Evolutionary conservation across 1,284 basidiomycete genomes (phyloP), one percentile per base, ranked within the genome.

Genomic region (Austroboletus rostrupii): DNA sequence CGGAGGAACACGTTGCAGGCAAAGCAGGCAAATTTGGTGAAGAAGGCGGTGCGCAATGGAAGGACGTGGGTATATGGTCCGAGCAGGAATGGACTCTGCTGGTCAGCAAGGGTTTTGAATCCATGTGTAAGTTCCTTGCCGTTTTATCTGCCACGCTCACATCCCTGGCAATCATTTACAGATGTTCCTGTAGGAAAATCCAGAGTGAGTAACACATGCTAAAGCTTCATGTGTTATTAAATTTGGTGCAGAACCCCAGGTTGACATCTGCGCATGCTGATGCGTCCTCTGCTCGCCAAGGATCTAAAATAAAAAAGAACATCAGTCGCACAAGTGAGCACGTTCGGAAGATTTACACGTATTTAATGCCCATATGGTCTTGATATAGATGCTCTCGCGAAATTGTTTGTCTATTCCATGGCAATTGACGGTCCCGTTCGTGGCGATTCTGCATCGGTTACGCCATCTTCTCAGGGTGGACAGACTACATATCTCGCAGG

Each of bases 321-420:
- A 76, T 88, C 66, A 76, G 85, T 75, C 72, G 88, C 75, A 75
- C 81, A 71, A 69, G 87, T 92, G 49, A 59, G 79, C 65, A 14
- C 38, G 38, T 29, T 46, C 29, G 20, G 35, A 48, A 10, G 13
- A 20, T 36, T 21, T 17, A 29, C 20, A 7, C 38, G 23, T 26
- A 11, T 51, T 43, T 26, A 12, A 1, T 12, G 43, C 37, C 10
- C 17, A 58, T 21, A 28, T 43, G 14, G 19, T 33, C 20, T 48
- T 51, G 49, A 48, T 52, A n/a, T 46, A 93, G 86, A 80, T 65
- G 81, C 87, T 12, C 77, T 99, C 45, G 92, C 96, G 0, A 89
- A 87, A 60, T 73, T 97, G 38, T 80, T 99, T 52, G 83, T 97
- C 21, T 97, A 94, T 66, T 96, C 92, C 2, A 93, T 99, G 79